Base-by-base conservation (phyloP, 2,329 filamentous ascomycete species). In the Ophiocordyceps camponoti-leonardi region DNA sequence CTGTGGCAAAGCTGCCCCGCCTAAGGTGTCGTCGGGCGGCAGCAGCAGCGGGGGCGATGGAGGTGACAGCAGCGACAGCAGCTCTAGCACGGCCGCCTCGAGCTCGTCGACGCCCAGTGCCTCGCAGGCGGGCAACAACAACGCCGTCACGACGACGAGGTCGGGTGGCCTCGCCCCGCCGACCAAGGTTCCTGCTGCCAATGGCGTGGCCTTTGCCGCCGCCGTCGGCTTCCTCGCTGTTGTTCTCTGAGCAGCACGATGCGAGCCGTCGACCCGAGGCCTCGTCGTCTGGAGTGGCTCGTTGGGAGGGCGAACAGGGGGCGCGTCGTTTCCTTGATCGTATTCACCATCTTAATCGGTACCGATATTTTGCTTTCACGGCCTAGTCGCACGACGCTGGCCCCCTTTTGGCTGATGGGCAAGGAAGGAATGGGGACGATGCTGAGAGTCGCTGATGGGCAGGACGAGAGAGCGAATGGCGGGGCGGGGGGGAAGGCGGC, bases 161-260 rank as follows among this genome's bases (percentile, higher is more conserved):
- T 59, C 58, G 8, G 53, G 54, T 30, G 60, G 45, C 46, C 51
- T 63, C 22, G 65, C 64, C 43, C 63, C 58, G 44, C 57, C 64
- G 52, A 64, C 66, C 44, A 61, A 69, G 49, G 71, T 66, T 40
- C 60, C 62, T 28, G 56, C 49, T 14, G 59, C 67, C 53, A 68
- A 68, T 48, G 68, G 68, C 43, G 66, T 63, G 40, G 61, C 58
- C 20, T 69, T 68, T 7, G 68, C 65, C 31, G 64, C 68, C 39
- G 73, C 71, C 48, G 57, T 72, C 41, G 73, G 71, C 46, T 56
- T 75, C 41, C 59, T 76, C 49, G 73, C 72, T 51, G 71, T 69
- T 52, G 71, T 69, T 52, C 56, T 75, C 54, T 75, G 67, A 49
- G 45, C 20, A 44, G 45, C 20, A 19, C 10, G 37, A 19, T 11